Conservation (phyloP, 441 rosid species). For the Euphorbia schlechtendalii region DNA sequence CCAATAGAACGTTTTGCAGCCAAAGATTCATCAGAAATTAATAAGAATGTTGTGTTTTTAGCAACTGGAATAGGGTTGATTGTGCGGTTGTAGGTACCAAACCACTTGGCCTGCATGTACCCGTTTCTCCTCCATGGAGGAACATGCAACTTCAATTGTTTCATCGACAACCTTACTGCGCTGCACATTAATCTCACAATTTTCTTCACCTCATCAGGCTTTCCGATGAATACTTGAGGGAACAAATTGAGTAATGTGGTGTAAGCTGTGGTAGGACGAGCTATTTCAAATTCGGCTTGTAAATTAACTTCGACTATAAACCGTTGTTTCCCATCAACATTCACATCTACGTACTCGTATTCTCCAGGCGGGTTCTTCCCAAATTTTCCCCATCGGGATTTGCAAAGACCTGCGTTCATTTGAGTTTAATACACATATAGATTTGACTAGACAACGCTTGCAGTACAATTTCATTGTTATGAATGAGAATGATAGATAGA, state of each 20-base stretch:
- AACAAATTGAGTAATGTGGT: conserved; percentile 31
- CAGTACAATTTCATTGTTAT: no score
- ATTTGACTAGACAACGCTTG: no score
- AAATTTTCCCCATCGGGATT: conserved; percentile 66
- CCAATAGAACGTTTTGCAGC: conserved; percentile 19
- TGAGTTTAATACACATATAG: no score
- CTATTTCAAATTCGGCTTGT: conserved; percentile 51
- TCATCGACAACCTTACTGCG: conserved; percentile 50
- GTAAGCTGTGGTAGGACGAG: conserved; percentile 49
- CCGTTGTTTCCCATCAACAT: conserved; percentile 31
- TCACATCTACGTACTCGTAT: conserved; percentile 48
- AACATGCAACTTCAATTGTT: conserved; percentile 29
- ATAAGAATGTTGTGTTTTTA: background rate
- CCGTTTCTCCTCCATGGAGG: conserved; percentile 81
- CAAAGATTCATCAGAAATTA: background rate
- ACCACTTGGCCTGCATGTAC: conserved; percentile 82
- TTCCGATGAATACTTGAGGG: conserved; percentile 47
- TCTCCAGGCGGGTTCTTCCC: conserved; percentile 47
- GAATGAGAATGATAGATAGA: no score
- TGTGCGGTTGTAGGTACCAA: conserved; percentile 58
- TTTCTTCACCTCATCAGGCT: conserved; percentile 45
- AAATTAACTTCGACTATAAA: conserved; percentile 53
- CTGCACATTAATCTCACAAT: conserved; percentile 56
- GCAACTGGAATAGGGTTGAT: conserved; percentile 23
- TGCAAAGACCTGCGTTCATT: conserved; percentile 62